Base-by-base conservation (phyloP, 768 basidiomycete species). In the Boletus patriciae region DNA sequence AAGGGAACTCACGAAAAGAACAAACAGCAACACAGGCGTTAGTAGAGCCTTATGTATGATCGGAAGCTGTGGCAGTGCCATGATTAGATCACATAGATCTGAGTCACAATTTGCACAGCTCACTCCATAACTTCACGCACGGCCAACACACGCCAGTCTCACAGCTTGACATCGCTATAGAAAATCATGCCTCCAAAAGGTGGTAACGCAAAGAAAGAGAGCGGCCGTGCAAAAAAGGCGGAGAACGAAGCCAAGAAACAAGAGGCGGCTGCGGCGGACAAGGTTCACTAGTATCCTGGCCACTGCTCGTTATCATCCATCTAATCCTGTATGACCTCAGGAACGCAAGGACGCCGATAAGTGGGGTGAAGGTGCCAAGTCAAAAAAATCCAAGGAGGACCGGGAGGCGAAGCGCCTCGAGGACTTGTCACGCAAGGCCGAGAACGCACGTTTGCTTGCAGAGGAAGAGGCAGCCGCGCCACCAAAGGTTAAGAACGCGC, bases 171-270 rank as follows among this genome's bases (percentile, higher is more conserved):
- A 9, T 45, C 16, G 33, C 23, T 18, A 40, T n/a, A 51, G 36
- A 11, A 31, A 19, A 3, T 23, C 38, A 94, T 95, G 94, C 74
- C 94, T 46, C 94, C 94, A 1, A 92, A 92, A 73, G 90, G 87
- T 59, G 84, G 81, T 63, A 96, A 94, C 78, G 79, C 91, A 55
- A 97, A 96, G 85, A 96, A 96, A 71, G 94, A 96, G 73, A 74
- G 84, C 42, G 94, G 94, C 5, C 75, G 90, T 52, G 88, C 94
- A 1, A 94, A 92, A 76, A 97, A 97, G 72, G 91, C 91, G 25
- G 90, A 94, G 68, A 94, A 93, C 68, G 91, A 92, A 68, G 78
- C 82, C 10, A 92, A 88, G 78, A 94, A 94, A 73, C 80, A 83
- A 59, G 83, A 80, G 7, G 79, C 77, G 5, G 85, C 79, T 0